phyloP scores from a whole-genome alignment of 352 stramenopile species.

The Thalassiosira exigua region DNA sequence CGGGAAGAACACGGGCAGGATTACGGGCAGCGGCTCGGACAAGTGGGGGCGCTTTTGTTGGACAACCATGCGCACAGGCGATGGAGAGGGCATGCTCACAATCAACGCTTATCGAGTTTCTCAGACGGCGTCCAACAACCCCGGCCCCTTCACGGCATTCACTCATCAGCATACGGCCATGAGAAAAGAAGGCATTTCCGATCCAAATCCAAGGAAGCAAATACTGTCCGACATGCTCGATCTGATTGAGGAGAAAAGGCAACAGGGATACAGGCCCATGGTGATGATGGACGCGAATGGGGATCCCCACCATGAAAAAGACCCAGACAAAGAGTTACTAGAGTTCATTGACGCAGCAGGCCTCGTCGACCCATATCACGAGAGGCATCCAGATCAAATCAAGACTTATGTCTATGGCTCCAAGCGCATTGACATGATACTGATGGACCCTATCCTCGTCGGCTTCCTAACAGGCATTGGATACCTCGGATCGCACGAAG shows the following conservation, averaged over 20 bases:
- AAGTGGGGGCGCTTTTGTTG: conserved; percentile 18
- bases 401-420: conserved; percentile 9
- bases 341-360: background rate
- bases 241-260: conserved; percentile 1
- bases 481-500: conserved; percentile 12
- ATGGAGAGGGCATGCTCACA: conserved; percentile 27
- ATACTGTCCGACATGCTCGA: background rate
- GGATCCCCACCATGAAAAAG: background rate
- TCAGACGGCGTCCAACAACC: background rate
- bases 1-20: background rate
- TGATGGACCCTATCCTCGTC: background rate
- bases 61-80: background rate
- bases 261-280: background rate
- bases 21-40: background rate
- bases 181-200: background rate
- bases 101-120: conserved; percentile 26
- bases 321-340: background rate
- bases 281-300: conserved; percentile 26
- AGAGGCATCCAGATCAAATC: background rate
- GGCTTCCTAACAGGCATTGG: conserved; percentile 4
- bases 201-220: background rate
- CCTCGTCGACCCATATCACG: conserved; percentile 18
- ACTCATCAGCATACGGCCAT: background rate
- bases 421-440: conserved; percentile 27
- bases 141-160: conserved; percentile 7